Conservation (phyloP, 129 eudicot species). For the Dittrichia graveolens region DNA sequence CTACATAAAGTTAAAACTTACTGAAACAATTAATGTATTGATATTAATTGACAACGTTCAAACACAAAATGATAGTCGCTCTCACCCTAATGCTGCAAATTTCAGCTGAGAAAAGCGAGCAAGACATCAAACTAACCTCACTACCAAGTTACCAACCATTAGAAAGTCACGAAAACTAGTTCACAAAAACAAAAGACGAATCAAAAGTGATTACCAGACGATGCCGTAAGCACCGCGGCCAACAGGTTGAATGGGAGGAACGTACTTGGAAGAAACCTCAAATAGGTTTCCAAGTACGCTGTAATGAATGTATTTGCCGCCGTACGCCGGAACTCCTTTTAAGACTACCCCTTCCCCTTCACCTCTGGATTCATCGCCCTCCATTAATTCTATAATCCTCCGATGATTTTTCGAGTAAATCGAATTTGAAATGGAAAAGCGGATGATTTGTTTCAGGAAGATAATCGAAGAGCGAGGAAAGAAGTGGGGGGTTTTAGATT, state of each 20-base stretch:
- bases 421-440: not conserved
- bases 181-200: not conserved
- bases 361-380: conserved; percentile 24
- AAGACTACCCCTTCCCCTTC: conserved; percentile 23
- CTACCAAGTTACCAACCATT: not conserved
- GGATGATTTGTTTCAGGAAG: not conserved
- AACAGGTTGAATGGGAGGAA: conserved; percentile 67
- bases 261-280: conserved; percentile 62
- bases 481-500: conserved; percentile 22
- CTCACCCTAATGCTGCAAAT: conserved; percentile 13
- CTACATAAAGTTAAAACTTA: conserved; percentile 8
- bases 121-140: not conserved
- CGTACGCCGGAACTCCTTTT: conserved; percentile 51
- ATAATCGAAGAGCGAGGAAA: not conserved
- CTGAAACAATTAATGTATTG: not conserved
- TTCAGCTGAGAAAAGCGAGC: conserved; percentile 4
- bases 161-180: not conserved
- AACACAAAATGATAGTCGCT: not conserved
- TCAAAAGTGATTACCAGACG: conserved; percentile 51
- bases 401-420: conserved; percentile 9
- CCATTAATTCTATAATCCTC: conserved; percentile 10
- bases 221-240: conserved; percentile 89
- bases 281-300: conserved; percentile 70
- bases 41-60: too few species aligned
- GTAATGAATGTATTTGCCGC: conserved; percentile 59